These are phyloP conservation scores for Cladosporium sp. DNA, from an alignment of 2,329 filamentous ascomycete genomes.

Conservation along the genomic window DNA sequence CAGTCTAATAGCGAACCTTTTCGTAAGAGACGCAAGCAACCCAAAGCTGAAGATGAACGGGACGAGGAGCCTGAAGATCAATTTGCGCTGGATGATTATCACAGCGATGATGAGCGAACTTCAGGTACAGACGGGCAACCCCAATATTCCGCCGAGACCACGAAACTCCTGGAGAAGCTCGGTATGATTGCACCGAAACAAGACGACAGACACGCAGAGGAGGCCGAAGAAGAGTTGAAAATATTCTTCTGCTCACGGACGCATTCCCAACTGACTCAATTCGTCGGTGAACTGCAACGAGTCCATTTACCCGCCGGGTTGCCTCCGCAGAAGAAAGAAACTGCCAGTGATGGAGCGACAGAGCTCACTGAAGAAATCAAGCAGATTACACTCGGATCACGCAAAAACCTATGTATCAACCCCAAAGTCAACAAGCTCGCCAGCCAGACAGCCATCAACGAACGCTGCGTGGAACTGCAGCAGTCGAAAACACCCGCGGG, in stretches of 20 bases:
- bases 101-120: conserved; percentile 54
- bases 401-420: conserved; percentile 89
- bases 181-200: conserved; percentile 36
- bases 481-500: conserved; percentile 59
- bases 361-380: conserved; percentile 61
- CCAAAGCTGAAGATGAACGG: conserved; percentile 19
- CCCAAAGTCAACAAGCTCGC: conserved; percentile 68
- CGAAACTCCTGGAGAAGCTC: conserved; percentile 63
- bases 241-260: conserved; percentile 91
- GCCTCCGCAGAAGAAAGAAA: conserved; percentile 18
- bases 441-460: conserved; percentile 77
- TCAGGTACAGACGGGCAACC: conserved; percentile 17
- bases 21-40: conserved; percentile 45
- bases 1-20: neutral
- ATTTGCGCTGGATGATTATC: conserved; percentile 72
- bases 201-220: conserved; percentile 37
- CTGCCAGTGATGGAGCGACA: conserved; percentile 6
- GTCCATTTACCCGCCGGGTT: conserved; percentile 73
- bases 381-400: conserved; percentile 75
- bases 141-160: conserved; percentile 63
- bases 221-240: conserved; percentile 64
- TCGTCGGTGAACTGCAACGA: conserved; percentile 74
- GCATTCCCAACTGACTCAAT: conserved; percentile 86
- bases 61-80: conserved; percentile 54
- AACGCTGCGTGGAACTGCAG: conserved; percentile 85